Conservation (phyloP, 2,329 filamentous ascomycete species). For the Aspergillus fumigatus region DNA sequence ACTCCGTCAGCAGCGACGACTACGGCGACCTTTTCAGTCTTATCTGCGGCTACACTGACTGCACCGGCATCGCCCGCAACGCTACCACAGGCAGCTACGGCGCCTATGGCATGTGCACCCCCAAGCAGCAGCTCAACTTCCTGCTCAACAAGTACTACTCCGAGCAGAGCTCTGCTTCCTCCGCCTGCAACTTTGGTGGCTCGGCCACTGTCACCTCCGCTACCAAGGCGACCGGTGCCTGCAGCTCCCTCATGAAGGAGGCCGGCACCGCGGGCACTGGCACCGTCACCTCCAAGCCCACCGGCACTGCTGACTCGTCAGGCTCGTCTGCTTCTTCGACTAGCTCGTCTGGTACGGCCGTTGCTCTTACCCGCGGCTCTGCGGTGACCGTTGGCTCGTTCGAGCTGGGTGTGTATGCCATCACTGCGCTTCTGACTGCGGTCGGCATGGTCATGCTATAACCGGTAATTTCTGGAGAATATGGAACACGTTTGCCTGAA, state of each 20-base stretch:
- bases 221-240: slow-evolving; percentile 29
- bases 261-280: slow-evolving; percentile 36
- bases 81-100: slow-evolving; percentile 39
- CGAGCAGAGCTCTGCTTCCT: slow-evolving; percentile 26
- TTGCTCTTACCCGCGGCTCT: slow-evolving; percentile 18
- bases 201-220: slow-evolving; percentile 32
- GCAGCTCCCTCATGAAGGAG: slow-evolving; percentile 32
- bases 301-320: slow-evolving; percentile 19
- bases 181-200: slow-evolving; percentile 41
- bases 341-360: slow-evolving; percentile 25
- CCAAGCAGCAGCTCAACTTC: slow-evolving; percentile 40
- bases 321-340: slow-evolving; percentile 14
- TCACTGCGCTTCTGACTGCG: slow-evolving; percentile 36
- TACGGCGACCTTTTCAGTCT: slow-evolving; percentile 64
- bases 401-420: slow-evolving; percentile 36
- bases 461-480: no score
- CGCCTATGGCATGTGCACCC: slow-evolving; percentile 41
- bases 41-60: slow-evolving; percentile 38
- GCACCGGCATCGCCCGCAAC: slow-evolving; percentile 37
- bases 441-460: slow-evolving; percentile 42
- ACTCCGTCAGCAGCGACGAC: slow-evolving; percentile 51
- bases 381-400: slow-evolving; percentile 29
- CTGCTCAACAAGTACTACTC: slow-evolving; percentile 38
- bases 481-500: no score
- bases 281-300: slow-evolving; percentile 27